Percentiles rank a stretch among this genome's conserved stretches.
phyloP scores from a whole-genome alignment of 345 rosid species.

The Euphorbia pulcherrima region DNA sequence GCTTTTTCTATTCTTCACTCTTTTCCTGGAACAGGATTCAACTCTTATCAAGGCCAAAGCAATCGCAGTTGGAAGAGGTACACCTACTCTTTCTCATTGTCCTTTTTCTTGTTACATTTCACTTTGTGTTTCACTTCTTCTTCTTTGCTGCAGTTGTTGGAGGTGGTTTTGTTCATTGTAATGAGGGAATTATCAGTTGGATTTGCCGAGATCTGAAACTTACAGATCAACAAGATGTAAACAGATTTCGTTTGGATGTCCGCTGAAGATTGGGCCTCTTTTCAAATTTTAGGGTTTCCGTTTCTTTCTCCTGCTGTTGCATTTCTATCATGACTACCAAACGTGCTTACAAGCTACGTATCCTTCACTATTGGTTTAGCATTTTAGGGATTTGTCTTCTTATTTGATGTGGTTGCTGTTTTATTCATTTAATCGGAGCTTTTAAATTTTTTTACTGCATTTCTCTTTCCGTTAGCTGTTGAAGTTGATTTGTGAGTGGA shows the following conservation, averaged over 20 bases:
- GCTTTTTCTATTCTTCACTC: neutral
- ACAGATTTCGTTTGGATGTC: constrained; percentile 19
- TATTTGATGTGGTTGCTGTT: neutral
- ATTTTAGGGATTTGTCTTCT: neutral
- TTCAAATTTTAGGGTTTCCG: neutral
- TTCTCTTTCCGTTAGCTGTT: neutral
- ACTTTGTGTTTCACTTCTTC: neutral
- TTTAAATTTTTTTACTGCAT: neutral
- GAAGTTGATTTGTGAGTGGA: neutral
- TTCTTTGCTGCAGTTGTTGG: neutral
- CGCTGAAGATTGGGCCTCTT: constrained; percentile 1
- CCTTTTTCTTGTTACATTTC: neutral
- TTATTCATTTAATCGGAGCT: neutral
- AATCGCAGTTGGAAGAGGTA: neutral
- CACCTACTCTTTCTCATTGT: neutral
- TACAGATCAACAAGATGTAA: neutral
- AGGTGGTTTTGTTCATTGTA: neutral
- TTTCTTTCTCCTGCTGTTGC: neutral
- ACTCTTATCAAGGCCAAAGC: neutral
- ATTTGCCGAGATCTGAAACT: constrained; percentile 9
- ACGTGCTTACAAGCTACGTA: constrained; percentile 98
- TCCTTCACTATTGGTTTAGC: constrained; percentile 39
- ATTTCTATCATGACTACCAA: constrained; percentile 44
- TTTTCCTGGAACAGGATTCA: neutral
- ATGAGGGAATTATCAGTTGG: constrained; percentile 5